A percentile compares a stretch with the other conserved stretches of the same genome.
Evolutionary conservation across 129 eudicot genomes (phyloP).

Genomic region (Chrysanthemum seticuspe): DNA sequence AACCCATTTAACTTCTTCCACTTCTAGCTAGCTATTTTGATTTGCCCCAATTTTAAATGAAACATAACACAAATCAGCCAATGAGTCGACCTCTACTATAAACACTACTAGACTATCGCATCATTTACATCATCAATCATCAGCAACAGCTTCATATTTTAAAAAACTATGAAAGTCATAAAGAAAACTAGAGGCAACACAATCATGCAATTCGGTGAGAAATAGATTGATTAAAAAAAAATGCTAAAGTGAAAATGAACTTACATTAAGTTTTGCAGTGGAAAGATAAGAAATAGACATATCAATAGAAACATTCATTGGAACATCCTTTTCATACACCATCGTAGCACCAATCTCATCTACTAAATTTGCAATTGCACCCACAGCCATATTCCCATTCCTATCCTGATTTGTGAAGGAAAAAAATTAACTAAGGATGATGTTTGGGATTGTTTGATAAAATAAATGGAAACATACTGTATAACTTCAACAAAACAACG

Average conservation of each 20-base stretch:
- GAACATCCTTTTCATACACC: slow-evolving; percentile 35
- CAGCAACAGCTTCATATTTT: not conserved
- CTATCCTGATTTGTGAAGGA: slow-evolving; percentile 30
- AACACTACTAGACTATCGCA: not conserved
- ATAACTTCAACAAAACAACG: too few relatives aligned
- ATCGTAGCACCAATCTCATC: slow-evolving; percentile 37
- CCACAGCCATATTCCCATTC: slow-evolving; percentile 44
- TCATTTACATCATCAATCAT: not conserved
- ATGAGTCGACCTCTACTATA: not conserved
- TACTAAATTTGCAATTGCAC: slow-evolving; percentile 38
- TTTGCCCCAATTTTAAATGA: too few relatives aligned
- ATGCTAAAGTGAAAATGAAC: not conserved
- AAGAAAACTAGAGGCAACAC: too few relatives aligned
- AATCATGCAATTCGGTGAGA: too few relatives aligned
- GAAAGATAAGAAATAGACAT: slow-evolving; percentile 39
- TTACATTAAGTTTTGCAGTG: slow-evolving; percentile 28
- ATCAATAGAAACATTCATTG: slow-evolving; percentile 26
- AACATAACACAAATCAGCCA: too few relatives aligned
- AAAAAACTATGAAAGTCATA: too few relatives aligned
- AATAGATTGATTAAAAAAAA: not conserved
- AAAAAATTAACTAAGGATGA: not conserved
- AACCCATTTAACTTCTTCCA: too few relatives aligned
- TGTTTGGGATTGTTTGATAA: too few relatives aligned
- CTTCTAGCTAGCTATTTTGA: too few relatives aligned
- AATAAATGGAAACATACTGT: too few relatives aligned